These are phyloP conservation scores for Irpex sp. DNA, from an alignment of 1,284 basidiomycete species.

Conservation along the genomic window DNA sequence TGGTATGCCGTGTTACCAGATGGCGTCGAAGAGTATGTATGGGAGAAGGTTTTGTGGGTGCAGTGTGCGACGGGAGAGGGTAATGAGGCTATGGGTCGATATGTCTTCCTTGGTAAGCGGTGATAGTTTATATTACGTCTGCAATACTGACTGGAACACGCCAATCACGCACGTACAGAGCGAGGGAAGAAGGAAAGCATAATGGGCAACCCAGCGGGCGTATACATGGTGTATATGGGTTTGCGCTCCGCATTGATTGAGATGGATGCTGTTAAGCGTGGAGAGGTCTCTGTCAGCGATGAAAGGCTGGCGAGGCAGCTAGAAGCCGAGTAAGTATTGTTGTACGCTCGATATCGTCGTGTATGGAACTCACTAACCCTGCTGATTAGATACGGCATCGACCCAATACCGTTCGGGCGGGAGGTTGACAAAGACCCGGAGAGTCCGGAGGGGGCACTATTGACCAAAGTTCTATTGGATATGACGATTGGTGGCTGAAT, in stretches of 20 bases:
- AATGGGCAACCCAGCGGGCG: neutral
- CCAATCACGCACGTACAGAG: neutral
- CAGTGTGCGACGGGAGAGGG: neutral
- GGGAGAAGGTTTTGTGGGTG: neutral
- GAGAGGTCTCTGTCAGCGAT: neutral
- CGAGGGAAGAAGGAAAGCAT: neutral
- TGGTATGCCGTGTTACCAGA: neutral
- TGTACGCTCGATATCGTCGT: neutral
- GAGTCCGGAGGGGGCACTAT: neutral
- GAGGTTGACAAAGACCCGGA: neutral
- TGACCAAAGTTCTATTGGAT: neutral
- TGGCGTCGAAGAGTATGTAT: neutral
- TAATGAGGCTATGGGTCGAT: neutral
- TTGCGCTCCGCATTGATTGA: neutral
- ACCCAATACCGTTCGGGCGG: neutral
- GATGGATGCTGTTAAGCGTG: neutral
- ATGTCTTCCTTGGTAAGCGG: neutral
- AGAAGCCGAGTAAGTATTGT: neutral
- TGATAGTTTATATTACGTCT: neutral
- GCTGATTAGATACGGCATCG: neutral
- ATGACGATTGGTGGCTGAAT: neutral
- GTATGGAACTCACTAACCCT: neutral
- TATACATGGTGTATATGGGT: neutral
- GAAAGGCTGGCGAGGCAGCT: neutral
- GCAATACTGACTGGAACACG: too few relatives aligned